Evolutionary conservation across 83 land plant genomes (phyloP), one percentile per base, ranked within the genome.

Genomic region (Picea mariana): DNA sequence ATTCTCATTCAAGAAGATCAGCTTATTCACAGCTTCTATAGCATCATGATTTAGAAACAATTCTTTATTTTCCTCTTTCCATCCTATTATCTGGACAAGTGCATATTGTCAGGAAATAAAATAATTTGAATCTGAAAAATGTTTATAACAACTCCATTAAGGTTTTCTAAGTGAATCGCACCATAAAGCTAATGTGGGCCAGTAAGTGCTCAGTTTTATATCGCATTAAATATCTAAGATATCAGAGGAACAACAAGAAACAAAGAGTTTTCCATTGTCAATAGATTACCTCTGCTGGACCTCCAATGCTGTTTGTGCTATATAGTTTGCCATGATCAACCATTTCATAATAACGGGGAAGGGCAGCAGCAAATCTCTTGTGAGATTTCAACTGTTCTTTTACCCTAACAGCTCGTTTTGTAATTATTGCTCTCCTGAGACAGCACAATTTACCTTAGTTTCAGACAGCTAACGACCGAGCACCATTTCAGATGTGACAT

Each of bases 401-500:
- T 34, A 96, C 89, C 82, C 98, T 94, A 83, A 96, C 97, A 62
- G 92, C 93, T 81, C 98, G 91, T 23, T 88, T 87, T 76, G 89
- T 88, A 64, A 89, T 80, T 58, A 96, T 91, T 1, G 98, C 95
- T 84, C 98, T 84, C 91, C 96, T 92, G 89, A 3, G 9, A 60
- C 9, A 78, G 40, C 17, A 62, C 9, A 21, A 59, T 83, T 16
- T 27, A 63, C 9, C 17, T 21, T 40, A 60, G 24, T 26, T 31
- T 52, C 40, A 77, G 68, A 21, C 21, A 26, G 9, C 38, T 63
- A 55, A 77, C 27, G 24, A 44, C 5, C 58, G 18, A 78, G 58
- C 80, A 78, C 26, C 17, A 78, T 58, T 15, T 38, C 11, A 60
- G 13, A 27, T 23, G 26, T 61, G 23, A 5, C 17, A 80, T 17